Percentiles rank a stretch among this genome's conserved stretches.
Evolutionary conservation across 768 basidiomycete species (phyloP).

Genomic region (Mycena albidolilacea): DNA sequence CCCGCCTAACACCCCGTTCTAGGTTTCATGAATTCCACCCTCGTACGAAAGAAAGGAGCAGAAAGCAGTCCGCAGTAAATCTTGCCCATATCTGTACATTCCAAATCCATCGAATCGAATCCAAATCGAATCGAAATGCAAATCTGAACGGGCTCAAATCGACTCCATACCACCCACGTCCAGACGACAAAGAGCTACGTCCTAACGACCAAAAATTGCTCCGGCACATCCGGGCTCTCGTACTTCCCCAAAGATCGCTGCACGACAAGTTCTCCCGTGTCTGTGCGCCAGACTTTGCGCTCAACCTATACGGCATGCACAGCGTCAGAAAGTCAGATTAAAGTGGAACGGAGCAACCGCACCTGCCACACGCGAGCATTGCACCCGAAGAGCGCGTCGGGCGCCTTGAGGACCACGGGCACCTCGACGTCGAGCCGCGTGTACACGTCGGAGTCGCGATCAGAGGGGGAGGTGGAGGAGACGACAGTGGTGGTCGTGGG

Average conservation of each 20-base stretch:
- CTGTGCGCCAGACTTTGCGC: constrained; percentile 53
- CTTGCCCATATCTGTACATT: neutral
- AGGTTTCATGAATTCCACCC: neutral
- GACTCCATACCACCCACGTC: neutral
- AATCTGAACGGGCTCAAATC: neutral
- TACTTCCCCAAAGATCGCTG: constrained; percentile 63
- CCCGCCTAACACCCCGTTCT: constrained; percentile 63
- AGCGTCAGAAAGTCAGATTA: neutral
- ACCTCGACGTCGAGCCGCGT: constrained; percentile 45
- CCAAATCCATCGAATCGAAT: too few relatives aligned
- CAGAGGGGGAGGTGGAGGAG: neutral
- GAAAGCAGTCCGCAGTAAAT: neutral
- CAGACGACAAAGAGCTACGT: constrained; percentile 47
- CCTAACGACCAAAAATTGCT: constrained; percentile 79
- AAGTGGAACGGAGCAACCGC: constrained; percentile 30
- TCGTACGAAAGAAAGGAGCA: neutral
- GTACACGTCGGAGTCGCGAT: neutral
- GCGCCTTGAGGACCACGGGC: constrained; percentile 48
- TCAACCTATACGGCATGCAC: constrained; percentile 57
- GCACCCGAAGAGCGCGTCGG: constrained; percentile 71
- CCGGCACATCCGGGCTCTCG: constrained; percentile 78
- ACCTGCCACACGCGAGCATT: constrained; percentile 83
- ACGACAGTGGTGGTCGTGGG: constrained; percentile 40
- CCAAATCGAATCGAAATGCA: too few relatives aligned
- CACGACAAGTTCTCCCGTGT: constrained; percentile 54